phyloP scores from a whole-genome alignment of 805 yeast species.

The Cyberlindnera galapagoensis region DNA sequence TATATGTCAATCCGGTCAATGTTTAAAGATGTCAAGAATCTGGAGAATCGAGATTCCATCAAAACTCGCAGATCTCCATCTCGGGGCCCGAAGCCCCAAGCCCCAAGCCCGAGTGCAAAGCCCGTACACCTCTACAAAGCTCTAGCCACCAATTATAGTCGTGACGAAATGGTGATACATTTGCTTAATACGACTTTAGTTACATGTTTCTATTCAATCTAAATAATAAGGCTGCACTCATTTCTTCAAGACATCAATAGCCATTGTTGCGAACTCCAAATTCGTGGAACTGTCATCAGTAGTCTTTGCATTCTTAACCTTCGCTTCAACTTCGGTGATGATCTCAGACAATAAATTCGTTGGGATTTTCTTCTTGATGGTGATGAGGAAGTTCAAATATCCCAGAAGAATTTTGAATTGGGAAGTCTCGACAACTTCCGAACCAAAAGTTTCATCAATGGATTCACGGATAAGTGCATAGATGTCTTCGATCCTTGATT shows the following conservation, averaged over 20 bases:
- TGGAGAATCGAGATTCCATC: too few relatives aligned
- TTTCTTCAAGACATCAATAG: slow-evolving; percentile 6
- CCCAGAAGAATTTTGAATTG: slow-evolving; percentile 41
- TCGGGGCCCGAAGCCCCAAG: too few relatives aligned
- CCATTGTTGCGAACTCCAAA: slow-evolving; percentile 10
- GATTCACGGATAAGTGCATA: slow-evolving; percentile 34
- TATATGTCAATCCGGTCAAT: too few relatives aligned
- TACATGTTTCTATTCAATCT: neutral
- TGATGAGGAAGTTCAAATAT: slow-evolving; percentile 47
- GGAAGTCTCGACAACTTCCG: slow-evolving; percentile 20
- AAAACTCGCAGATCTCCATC: too few relatives aligned
- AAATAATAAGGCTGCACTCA: too few relatives aligned
- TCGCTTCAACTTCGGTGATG: slow-evolving; percentile 22
- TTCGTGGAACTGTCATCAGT: slow-evolving; percentile 8
- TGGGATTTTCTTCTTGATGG: slow-evolving; percentile 29
- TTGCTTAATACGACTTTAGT: neutral
- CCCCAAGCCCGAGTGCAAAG: too few relatives aligned
- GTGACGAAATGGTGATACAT: slow-evolving; percentile 1
- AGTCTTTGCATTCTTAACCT: slow-evolving; percentile 8
- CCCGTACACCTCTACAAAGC: too few relatives aligned
- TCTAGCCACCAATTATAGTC: neutral
- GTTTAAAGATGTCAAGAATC: too few relatives aligned
- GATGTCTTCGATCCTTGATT: slow-evolving; percentile 36
- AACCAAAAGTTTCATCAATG: slow-evolving; percentile 25
- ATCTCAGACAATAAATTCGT: slow-evolving; percentile 24